Base-by-base conservation (phyloP, 768 basidiomycete genomes). In the Rhodotorula paludigena region DNA sequence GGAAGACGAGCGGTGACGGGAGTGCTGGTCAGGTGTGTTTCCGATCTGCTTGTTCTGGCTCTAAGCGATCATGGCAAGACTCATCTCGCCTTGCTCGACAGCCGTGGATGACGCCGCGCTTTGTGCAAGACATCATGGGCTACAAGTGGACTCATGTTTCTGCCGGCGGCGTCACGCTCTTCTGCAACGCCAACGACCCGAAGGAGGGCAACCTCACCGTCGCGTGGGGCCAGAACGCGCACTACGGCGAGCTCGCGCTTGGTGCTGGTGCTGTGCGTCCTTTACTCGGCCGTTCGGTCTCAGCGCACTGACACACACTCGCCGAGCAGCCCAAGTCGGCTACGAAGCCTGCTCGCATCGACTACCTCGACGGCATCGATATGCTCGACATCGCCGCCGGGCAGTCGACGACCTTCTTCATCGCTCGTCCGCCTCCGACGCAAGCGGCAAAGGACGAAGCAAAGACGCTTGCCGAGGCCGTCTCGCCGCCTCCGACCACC, bases 1-100 rank as follows among this genome's bases (percentile, higher is more conserved):
- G 90, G 89, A 97, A 97, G 79, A 89, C 87, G 71, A 92, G 90
- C 11, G 93, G 93, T 18, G 93, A 96, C 78, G 93, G 92, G 85
- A 73, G 51, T 25, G 16, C 57, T 2, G 73, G 72, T 9, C 68
- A 68, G 55, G 71, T 64, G 32, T 25, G 61, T 54, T 18, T 21
- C 48, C 12, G n/a, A n/a, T n/a, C 16, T 42, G 36, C 38, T 32
- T 33, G 23, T 5, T 45, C 21, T 38, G 44, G n/a, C 30, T 28
- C 20, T 25, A 8, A 4, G 9, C 51, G 32, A 0, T 2, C 20
- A n/a, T 38, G 4, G 15, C 18, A 35, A 6, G 16, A 23, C 25
- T 48, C 33, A 1, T 7, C 28, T n/a, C 39, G 16, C 36, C 7
- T 30, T 21, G 18, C 21, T 21, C 49, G 1, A 4, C 45, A 64